These are phyloP conservation scores for Eucalyptus grandis DNA, from an alignment of 345 rosid species.

Conservation along the genomic window DNA sequence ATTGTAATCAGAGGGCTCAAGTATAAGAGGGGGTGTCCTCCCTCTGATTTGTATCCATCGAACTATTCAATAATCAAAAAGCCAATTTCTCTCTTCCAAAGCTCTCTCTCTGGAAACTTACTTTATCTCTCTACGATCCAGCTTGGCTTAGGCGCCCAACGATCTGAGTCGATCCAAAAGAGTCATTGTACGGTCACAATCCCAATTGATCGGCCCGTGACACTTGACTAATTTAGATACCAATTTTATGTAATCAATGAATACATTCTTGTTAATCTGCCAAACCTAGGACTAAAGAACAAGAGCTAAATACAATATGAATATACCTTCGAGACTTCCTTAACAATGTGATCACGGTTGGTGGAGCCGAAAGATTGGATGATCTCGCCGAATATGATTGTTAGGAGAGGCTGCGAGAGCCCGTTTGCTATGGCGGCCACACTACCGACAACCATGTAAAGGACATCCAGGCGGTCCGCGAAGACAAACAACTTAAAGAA, in stretches of 20 bases:
- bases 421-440: slow-evolving; percentile 32
- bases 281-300: neutral
- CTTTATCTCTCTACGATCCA: no score
- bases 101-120: no score
- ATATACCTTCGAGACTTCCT: slow-evolving; percentile 39
- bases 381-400: slow-evolving; percentile 44
- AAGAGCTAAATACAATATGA: neutral
- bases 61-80: no score
- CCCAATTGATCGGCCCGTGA: no score
- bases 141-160: no score
- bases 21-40: no score
- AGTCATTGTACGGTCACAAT: no score
- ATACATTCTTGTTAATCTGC: neutral
- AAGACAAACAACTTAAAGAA: slow-evolving; percentile 50
- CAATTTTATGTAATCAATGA: neutral
- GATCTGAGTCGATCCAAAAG: no score
- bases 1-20: no score
- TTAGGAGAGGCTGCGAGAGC: slow-evolving; percentile 36
- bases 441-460: slow-evolving; percentile 35
- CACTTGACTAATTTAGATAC: neutral
- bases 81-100: no score
- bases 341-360: slow-evolving; percentile 17
- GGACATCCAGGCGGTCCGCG: slow-evolving; percentile 32
- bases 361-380: slow-evolving; percentile 45
- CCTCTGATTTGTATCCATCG: no score